phyloP scores from a whole-genome alignment of 805 yeast species.

The Debaryomyces maramus region DNA sequence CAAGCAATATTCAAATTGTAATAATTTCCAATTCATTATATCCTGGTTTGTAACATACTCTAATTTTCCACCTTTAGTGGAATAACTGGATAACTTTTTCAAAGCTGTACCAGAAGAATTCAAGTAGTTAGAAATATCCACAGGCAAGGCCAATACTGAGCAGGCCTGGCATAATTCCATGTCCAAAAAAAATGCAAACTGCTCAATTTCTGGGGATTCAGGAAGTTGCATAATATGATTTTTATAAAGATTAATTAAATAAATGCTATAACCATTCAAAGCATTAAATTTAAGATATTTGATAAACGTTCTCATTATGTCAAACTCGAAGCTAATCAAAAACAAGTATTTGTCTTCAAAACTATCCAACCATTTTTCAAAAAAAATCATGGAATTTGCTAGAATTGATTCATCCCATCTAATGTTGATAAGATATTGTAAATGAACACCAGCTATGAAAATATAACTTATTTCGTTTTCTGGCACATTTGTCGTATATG shows the following conservation, averaged over 20 bases:
- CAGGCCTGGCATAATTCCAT: conserved; percentile 13
- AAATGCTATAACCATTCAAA: conserved; percentile 20
- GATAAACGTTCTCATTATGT: conserved; percentile 23
- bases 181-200: conserved; percentile 9
- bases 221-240: conserved; percentile 8
- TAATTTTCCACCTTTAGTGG: background rate
- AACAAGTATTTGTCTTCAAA: conserved; percentile 1
- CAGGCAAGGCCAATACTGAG: conserved; percentile 7
- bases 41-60: conserved; percentile 8
- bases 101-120: conserved; percentile 14
- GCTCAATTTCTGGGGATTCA: background rate
- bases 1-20: conserved; percentile 30
- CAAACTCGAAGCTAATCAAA: conserved; percentile 23
- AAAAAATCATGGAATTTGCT: conserved; percentile 14
- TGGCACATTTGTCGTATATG: conserved; percentile 4
- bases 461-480: conserved; percentile 7
- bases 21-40: conserved; percentile 24
- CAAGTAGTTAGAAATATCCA: conserved; percentile 17
- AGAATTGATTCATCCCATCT: conserved; percentile 23
- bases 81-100: conserved; percentile 6
- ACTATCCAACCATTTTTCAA: conserved; percentile 14
- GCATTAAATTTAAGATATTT: conserved; percentile 27
- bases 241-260: conserved; percentile 22
- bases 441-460: conserved; percentile 20
- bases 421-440: conserved; percentile 21